Evolutionary conservation across 768 basidiomycete species (phyloP).

Genomic region (Agrocybe praecox): DNA sequence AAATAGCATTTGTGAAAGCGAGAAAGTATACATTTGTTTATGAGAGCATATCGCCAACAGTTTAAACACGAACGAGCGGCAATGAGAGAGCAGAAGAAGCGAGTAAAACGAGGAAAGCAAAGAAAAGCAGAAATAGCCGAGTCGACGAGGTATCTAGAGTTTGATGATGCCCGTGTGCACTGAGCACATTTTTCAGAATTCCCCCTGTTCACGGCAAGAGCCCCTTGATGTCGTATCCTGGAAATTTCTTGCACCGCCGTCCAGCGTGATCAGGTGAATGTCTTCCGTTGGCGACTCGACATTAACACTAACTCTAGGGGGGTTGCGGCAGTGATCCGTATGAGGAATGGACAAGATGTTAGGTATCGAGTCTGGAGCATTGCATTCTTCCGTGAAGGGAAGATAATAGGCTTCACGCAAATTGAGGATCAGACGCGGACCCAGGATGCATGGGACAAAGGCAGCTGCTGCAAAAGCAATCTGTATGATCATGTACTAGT

Average conservation of each 20-base stretch:
- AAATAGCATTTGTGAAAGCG: too few species aligned
- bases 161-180: not conserved
- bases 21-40: too few species aligned
- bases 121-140: not conserved
- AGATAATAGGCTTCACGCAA: slow-evolving; percentile 11
- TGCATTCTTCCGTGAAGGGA: slow-evolving; percentile 10
- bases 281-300: not conserved
- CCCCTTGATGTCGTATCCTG: not conserved
- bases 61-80: not conserved
- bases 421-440: slow-evolving; percentile 14
- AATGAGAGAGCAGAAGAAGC: not conserved
- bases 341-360: too few species aligned
- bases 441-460: slow-evolving; percentile 2
- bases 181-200: not conserved
- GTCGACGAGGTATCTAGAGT: not conserved
- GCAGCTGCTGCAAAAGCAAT: not conserved
- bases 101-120: not conserved
- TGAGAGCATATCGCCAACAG: not conserved
- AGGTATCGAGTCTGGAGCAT: not conserved
- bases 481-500: slow-evolving; percentile 6
- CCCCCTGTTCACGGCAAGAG: not conserved
- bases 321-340: too few species aligned
- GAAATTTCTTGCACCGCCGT: not conserved
- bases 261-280: not conserved
- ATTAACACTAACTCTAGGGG: not conserved